These are phyloP conservation scores for Danielozyma ontarioensis DNA, from an alignment of 805 yeast species.

Conservation along the genomic window DNA sequence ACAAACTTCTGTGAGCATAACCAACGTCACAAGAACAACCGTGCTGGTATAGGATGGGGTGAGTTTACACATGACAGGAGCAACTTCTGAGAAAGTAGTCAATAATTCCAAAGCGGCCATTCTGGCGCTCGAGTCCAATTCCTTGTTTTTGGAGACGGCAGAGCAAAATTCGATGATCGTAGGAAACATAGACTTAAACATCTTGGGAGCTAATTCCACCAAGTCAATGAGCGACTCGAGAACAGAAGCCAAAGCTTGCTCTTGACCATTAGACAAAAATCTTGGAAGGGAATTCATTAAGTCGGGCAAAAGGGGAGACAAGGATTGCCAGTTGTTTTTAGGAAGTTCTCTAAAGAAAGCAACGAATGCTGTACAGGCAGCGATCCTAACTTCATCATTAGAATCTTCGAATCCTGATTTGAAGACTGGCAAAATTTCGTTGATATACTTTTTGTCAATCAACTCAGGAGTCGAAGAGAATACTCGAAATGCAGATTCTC, in stretches of 20 bases:
- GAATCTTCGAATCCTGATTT: constrained; percentile 75
- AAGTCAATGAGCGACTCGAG: constrained; percentile 84
- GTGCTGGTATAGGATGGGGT: constrained; percentile 67
- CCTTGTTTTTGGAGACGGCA: constrained; percentile 76
- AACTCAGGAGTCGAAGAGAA: constrained; percentile 79
- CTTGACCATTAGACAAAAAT: constrained; percentile 73
- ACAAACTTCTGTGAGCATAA: constrained; percentile 91
- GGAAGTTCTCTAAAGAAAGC: constrained; percentile 82
- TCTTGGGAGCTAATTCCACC: constrained; percentile 89
- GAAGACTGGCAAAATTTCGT: constrained; percentile 62
- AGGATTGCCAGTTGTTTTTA: constrained; percentile 67
- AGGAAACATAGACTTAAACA: constrained; percentile 87
- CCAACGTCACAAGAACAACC: constrained; percentile 67
- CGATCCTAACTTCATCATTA: constrained; percentile 79
- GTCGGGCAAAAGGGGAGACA: constrained; percentile 77
- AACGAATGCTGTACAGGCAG: constrained; percentile 89
- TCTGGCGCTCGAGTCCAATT: constrained; percentile 73
- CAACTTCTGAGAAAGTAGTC: constrained; percentile 86
- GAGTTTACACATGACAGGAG: constrained; percentile 91
- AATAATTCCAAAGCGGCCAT: constrained; percentile 83
- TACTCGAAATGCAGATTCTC: constrained; percentile 90
- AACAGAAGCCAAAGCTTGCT: constrained; percentile 78
- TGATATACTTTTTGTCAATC: constrained; percentile 54
- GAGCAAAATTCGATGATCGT: constrained; percentile 83
- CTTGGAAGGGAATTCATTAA: constrained; percentile 84